Conservation (phyloP, 2,329 filamentous ascomycete species). For the Leptographium lundbergii region DNA sequence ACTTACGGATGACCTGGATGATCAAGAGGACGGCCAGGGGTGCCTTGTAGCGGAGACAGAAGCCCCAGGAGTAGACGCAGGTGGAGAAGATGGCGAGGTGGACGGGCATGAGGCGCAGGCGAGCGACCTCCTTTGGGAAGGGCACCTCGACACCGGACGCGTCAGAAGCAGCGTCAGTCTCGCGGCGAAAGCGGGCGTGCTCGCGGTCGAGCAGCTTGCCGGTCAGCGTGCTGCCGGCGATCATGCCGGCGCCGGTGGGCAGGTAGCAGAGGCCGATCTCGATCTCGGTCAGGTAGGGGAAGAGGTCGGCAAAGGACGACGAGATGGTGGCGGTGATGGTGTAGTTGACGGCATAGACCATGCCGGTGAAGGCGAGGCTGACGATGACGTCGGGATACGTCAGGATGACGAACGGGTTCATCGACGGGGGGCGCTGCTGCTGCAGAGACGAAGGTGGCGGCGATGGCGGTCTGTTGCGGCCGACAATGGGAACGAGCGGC, state of each 20-base stretch:
- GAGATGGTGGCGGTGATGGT: conserved; percentile 23
- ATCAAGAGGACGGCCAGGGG: conserved; percentile 16
- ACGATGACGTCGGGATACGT: conserved; percentile 18
- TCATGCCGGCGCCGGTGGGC: conserved; percentile 19
- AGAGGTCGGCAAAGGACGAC: conserved; percentile 17
- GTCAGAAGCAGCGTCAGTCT: neutral
- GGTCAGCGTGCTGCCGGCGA: conserved; percentile 16
- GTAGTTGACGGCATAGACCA: conserved; percentile 23
- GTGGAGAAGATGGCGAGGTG: conserved; percentile 14
- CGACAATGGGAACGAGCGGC: conserved; percentile 12
- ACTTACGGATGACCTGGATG: conserved; percentile 12
- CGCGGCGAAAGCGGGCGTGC: conserved; percentile 11
- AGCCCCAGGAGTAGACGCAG: conserved; percentile 18
- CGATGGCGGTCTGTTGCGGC: neutral
- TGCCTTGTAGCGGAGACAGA: conserved; percentile 13
- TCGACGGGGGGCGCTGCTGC: neutral
- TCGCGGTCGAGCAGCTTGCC: conserved; percentile 20
- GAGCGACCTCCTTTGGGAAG: conserved; percentile 18
- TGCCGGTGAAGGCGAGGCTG: conserved; percentile 18
- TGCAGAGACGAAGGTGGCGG: neutral
- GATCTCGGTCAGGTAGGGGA: conserved; percentile 18
- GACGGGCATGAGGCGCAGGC: conserved; percentile 15
- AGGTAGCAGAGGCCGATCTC: conserved; percentile 21
- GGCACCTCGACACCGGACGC: neutral
- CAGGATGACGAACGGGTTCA: conserved; percentile 20